Evolutionary conservation across 352 stramenopile genomes (phyloP), one percentile per base, ranked within the genome.

Genomic region (Saprolegnia diclina): DNA sequence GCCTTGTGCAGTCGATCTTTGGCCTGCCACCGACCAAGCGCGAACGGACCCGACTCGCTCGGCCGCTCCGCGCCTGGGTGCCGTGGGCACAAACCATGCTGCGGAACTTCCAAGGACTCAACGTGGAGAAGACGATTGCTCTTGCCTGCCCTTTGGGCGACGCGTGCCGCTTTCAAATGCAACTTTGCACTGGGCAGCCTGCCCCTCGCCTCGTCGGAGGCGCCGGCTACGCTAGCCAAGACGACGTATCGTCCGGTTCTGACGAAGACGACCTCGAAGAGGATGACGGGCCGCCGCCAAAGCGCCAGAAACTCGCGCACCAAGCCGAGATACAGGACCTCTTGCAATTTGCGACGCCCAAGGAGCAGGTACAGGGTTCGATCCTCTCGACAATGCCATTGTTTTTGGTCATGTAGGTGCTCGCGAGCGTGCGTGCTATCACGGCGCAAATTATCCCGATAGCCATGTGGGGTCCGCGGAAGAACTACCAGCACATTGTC

Each of bases 381-480:
- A 40, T 61, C 14, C 35, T 14, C 10, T 14, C 18, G 2, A 56
- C 4, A 29, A 1, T 22, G n/a, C n/a, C n/a, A n/a, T 4, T 55
- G 5, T 24, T 2, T 38, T 37, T 53, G 2, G 13, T 48, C 14
- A n/a, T n/a, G 3, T n/a, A 66, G 57, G 57, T 66, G 9, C 37
- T 42, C 29, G 40, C 55, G 26, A 63, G 85, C 4, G 57, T 89
- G 16, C 76, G 82, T 13, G 85, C 86, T 24, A 46, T 90, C n/a
- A 16, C 89, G 18, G 70, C 76, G 45, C 19, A 22, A 7, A 72
- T 91, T 38, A 56, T 92, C 32, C 84, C 84, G 10, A 90, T 88
- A 64, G 71, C 77, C 22, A 2, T 91, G 1, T 90, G 83, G 82
- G 82, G 78, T 13, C 64, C 22, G 19, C 54, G 24, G 10, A 48